Percentiles rank a stretch among this genome's conserved stretches.
phyloP scores from a whole-genome alignment of 257 asterid genomes.

The Sherardia arvensis region DNA sequence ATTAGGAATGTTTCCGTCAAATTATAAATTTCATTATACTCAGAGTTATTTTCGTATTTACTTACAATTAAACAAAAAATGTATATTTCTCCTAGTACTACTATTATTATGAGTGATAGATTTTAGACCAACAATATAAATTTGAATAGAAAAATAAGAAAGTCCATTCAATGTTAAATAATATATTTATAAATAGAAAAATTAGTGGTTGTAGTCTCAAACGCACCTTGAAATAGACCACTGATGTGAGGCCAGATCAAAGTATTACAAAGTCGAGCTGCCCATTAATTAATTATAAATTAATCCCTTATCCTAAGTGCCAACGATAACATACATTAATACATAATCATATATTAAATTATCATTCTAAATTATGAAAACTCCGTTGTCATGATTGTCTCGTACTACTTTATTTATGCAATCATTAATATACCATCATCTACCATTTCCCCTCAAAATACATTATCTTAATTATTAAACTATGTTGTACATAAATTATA shows the following conservation, averaged over 20 bases:
- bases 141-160: no score
- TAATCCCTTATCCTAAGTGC: not conserved
- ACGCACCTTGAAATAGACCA: not conserved
- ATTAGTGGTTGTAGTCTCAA: not conserved
- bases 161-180: not conserved
- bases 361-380: not conserved
- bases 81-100: no score
- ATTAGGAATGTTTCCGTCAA: no score
- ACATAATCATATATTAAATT: not conserved
- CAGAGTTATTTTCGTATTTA: no score
- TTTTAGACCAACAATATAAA: no score
- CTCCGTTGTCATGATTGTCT: not conserved
- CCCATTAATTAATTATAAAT: not conserved
- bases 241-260: not conserved
- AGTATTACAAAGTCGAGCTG: not conserved
- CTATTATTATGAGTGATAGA: no score
- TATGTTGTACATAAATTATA: no score
- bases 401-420: not conserved
- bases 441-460: not conserved
- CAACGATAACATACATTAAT: not conserved
- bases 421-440: not conserved
- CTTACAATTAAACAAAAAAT: no score
- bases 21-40: no score
- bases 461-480: not conserved
- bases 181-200: no score